Evolutionary conservation across 345 rosid genomes (phyloP), one percentile per base, ranked within the genome.

Genomic region (Chamaenerion angustifolium): DNA sequence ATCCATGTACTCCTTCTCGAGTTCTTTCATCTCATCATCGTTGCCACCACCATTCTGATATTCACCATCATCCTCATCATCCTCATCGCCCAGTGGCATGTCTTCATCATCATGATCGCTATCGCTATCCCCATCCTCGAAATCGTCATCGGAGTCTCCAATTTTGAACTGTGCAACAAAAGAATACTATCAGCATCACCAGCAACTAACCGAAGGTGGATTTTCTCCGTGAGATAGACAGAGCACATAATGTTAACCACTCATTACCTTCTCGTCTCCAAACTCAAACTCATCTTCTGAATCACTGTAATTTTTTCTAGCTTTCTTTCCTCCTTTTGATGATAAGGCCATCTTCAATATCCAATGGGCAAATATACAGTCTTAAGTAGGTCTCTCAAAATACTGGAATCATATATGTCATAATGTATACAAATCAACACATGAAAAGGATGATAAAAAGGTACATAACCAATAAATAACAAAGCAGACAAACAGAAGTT

Each of bases 11-110:
- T 83, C 95, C 67, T 81, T 90, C 65, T 83, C 88, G 48, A 86
- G 95, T 58, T 83, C 85, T 59, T 76, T 82, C 83, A 86, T 77
- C 73, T 80, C 84, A 16, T 66, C 84, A 64, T 71, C 71, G 52
- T 63, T 72, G 51, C 55, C 49, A 17, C 51, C 50, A 41, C 40
- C 60, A 46, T 56, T 58, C 11, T 23, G 64, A 15, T 60, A 60
- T 15, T 58, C 61, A 7, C 21, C 53, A 19, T 46, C 46, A 21
- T 56, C 55, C 8, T 64, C 73, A 19, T 61, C 76, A 4, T 63
- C 72, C 7, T 52, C 58, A 0, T 23, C 57, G 47, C 11, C 58
- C 0, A 49, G 7, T 31, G 37, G 55, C 35, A 46, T 55, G 6
- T 43, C 46, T 18, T n/a, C 54, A 58, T 42, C 57, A 6, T 51